A percentile compares a stretch with the other conserved stretches of the same genome.
phyloP scores from a whole-genome alignment of 768 basidiomycete species.

The Kwoniella newhampshirensis region DNA sequence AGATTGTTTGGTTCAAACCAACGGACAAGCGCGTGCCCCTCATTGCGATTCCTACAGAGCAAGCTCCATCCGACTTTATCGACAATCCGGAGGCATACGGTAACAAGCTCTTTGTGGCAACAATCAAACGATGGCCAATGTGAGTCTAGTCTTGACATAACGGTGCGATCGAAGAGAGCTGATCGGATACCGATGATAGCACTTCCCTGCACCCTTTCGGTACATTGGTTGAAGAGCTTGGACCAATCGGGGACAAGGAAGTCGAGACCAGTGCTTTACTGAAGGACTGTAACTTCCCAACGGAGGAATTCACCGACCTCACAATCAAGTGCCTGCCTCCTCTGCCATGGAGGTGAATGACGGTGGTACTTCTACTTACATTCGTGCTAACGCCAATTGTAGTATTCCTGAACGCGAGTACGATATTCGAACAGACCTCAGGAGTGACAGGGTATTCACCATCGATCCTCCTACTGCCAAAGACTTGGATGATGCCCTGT shows the following conservation, averaged over 20 bases:
- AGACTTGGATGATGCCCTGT: slow-evolving; percentile 93
- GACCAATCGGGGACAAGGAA: slow-evolving; percentile 96
- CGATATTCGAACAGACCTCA: slow-evolving; percentile 83
- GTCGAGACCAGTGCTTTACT: slow-evolving; percentile 95
- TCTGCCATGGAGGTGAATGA: slow-evolving; percentile 71
- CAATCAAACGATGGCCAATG: slow-evolving; percentile 90
- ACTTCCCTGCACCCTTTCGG: slow-evolving; percentile 98
- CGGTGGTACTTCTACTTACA: background rate
- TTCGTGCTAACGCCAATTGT: slow-evolving; percentile 53
- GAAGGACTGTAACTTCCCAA: slow-evolving; percentile 98
- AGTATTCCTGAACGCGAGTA: slow-evolving; percentile 80
- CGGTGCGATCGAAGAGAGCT: background rate
- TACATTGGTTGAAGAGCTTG: slow-evolving; percentile 94
- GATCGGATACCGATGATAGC: slow-evolving; percentile 61
- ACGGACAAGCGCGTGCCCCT: slow-evolving; percentile 98
- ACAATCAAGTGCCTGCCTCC: slow-evolving; percentile 95
- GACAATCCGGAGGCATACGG: slow-evolving; percentile 89
- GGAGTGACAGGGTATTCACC: slow-evolving; percentile 80
- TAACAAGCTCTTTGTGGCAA: slow-evolving; percentile 90
- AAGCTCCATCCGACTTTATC: slow-evolving; percentile 91
- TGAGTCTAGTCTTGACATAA: slow-evolving; percentile 6
- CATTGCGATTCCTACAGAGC: slow-evolving; percentile 98
- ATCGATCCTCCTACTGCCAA: slow-evolving; percentile 87
- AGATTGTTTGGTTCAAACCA: slow-evolving; percentile 99
- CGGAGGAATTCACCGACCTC: slow-evolving; percentile 93